Base-by-base conservation (phyloP, 495 filamentous ascomycete species). In the Aspergillus saccharolyticus region DNA sequence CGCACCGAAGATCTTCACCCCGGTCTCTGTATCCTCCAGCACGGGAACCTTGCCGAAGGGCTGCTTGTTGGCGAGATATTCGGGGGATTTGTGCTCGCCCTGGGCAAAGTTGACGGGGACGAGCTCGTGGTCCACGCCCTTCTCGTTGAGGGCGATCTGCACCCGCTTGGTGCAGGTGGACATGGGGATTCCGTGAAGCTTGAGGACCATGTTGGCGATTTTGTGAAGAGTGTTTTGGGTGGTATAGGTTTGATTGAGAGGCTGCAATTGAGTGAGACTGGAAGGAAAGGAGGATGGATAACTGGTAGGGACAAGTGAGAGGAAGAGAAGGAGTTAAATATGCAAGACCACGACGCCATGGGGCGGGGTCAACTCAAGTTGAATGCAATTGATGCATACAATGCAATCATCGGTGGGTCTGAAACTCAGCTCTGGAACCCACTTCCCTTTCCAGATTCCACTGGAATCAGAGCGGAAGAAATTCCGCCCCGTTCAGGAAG, bases 11-110 rank as follows among this genome's bases (percentile, higher is more conserved):
- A 50, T 30, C 22, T 28, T 16, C 15, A 50, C 17, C 10, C 47
- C 47, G 12, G 47, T 50, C 47, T 50, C 47, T 22, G 47, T 50
- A 18, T 50, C 47, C 14, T 30, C 15, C 22, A 50, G 47, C 22
- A 30, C 47, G 22, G 47, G 47, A 8, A 50, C 47, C 24, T 50
- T 50, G 10, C 47, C 47, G 22, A 50, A 50, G 4, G 47, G 47
- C 22, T 50, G 47, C 14, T 30, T 22, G 24, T 50, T 18, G 17
- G 21, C 22, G 1, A 50, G 47, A 10, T 50, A 50, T 0, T 15
- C 21, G 5, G 1, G 3, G 24, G 47, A 15, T 24, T 50, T 50
- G 6, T 50, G 47, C 47, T 50, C 47, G 22, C 17, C 16, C 47
- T 50, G 1, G 22, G 22, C 3, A 16, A 50, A 28, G 15, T 50